phyloP scores from a whole-genome alignment of 495 filamentous ascomycete genomes.

The Aspergillus steynii region DNA sequence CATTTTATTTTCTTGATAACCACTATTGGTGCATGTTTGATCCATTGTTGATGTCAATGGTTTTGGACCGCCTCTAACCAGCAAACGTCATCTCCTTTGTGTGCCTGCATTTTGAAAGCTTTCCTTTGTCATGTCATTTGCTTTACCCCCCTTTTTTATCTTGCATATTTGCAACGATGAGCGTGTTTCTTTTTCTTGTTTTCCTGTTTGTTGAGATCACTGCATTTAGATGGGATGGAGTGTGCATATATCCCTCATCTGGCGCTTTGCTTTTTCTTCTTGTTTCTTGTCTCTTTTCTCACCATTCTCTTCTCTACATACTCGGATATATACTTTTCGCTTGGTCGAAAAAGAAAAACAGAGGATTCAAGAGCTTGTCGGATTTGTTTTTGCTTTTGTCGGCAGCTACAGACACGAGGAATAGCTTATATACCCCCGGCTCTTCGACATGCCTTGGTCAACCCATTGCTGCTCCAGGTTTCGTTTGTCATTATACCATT shows the following conservation, averaged over 20 bases:
- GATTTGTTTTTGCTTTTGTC: neutral
- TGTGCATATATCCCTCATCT: conserved; percentile 35
- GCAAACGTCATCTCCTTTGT: conserved; percentile 24
- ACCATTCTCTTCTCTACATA: conserved; percentile 6
- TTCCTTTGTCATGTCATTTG: conserved; percentile 21
- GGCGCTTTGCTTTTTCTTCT: conserved; percentile 11
- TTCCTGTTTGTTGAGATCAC: conserved; percentile 19
- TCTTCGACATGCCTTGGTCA: conserved; percentile 6
- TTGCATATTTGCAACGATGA: conserved; percentile 45
- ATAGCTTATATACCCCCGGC: neutral
- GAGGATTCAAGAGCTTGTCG: conserved; percentile 2
- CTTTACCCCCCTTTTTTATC: conserved; percentile 26
- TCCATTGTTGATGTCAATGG: conserved; percentile 16
- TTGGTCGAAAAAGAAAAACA: conserved; percentile 11
- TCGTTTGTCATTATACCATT: conserved; percentile 16
- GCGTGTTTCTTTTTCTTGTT: conserved; percentile 28
- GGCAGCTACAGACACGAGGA: neutral
- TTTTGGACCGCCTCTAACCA: conserved; percentile 11
- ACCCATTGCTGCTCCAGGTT: conserved; percentile 7
- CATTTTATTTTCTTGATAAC: neutral
- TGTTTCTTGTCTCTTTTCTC: conserved; percentile 17
- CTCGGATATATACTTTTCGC: conserved; percentile 15
- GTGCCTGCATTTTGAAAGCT: conserved; percentile 20
- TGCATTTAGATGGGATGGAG: conserved; percentile 49
- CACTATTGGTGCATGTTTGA: conserved; percentile 6